Conservation (phyloP, 2,329 filamentous ascomycete species). For the Xylariomycetidae sp. region DNA sequence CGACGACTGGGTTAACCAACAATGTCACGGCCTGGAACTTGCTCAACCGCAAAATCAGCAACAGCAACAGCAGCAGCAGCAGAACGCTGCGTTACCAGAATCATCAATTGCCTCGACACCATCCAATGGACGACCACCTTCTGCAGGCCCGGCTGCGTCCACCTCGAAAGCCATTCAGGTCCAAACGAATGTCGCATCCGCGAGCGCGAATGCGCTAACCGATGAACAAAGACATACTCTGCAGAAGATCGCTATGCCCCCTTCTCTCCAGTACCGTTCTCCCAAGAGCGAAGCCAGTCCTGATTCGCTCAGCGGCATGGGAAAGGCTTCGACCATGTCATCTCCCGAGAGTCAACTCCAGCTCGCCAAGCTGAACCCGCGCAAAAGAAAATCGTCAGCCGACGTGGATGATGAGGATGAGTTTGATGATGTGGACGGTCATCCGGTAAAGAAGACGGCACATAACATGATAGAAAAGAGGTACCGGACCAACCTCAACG, state of each 20-base stretch:
- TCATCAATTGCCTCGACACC: slow-evolving; percentile 13
- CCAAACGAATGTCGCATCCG: slow-evolving; percentile 23
- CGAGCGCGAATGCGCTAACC: slow-evolving; percentile 41
- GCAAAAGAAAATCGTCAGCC: slow-evolving; percentile 67
- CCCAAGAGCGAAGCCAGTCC: slow-evolving; percentile 56
- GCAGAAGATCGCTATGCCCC: slow-evolving; percentile 60
- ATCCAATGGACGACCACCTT: background rate
- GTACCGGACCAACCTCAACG: slow-evolving; percentile 93
- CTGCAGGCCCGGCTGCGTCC: background rate
- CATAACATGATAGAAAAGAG: slow-evolving; percentile 99
- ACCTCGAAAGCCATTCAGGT: slow-evolving; percentile 22
- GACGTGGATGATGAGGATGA: slow-evolving; percentile 52
- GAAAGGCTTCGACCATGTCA: slow-evolving; percentile 43
- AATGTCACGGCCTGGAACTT: slow-evolving; percentile 20
- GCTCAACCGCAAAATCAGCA: background rate
- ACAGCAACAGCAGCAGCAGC: slow-evolving; percentile 32
- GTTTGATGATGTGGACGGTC: slow-evolving; percentile 56
- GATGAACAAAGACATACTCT: slow-evolving; percentile 57
- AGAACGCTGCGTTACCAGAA: slow-evolving; percentile 18
- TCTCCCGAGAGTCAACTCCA: slow-evolving; percentile 53
- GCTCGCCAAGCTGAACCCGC: slow-evolving; percentile 41
- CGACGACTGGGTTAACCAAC: slow-evolving; percentile 26
- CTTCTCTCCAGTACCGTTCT: slow-evolving; percentile 56
- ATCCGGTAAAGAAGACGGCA: slow-evolving; percentile 77
- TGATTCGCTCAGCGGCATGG: slow-evolving; percentile 48